Base-by-base conservation (phyloP, 2,329 filamentous ascomycete genomes). In the Ophiostoma australiae region DNA sequence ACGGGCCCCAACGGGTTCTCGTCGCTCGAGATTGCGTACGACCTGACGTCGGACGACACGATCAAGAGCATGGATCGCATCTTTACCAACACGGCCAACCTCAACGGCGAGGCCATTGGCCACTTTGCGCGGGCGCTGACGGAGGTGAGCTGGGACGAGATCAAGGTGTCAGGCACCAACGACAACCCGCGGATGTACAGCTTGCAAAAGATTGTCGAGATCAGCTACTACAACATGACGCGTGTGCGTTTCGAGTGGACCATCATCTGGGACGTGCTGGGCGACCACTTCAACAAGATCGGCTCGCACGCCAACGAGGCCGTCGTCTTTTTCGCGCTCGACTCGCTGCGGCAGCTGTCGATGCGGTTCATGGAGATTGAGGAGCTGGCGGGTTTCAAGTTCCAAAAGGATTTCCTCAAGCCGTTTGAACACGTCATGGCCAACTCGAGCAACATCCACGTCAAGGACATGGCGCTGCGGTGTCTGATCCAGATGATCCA, bases 401-500 rank as follows among this genome's bases (percentile, higher is more conserved):
- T 99, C 78, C 95, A 99, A 77, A 99, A 99, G 79, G 94, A 99
- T 78, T 99, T 99, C 79, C 82, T 99, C 70, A 98, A 97, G 80
- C 95, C 96, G 0, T 99, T 99, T 76, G 94, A 99, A 81, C 93
- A 98, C 79, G 93, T 99, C 76, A 92, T 99, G 82, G 90, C 91
- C 72, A 98, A 99, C 79, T 95, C 93, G 61, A 92, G 85, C 74
- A 93, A 95, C 74, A 89, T 97, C 23, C 89, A 92, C 0, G 95
- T 99, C 76, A 99, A 99, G 80, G 95, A 99, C 76, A 94, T 99
- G 91, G 93, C 97, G 66, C 83, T 99, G 33, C 89, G 94, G 63
- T 99, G 96, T 78, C 83, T 99, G 73, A 96, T 97, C 71, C 96
- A 99, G 80, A 99, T 99, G 96, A 97, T 99, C 67, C 95, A 99